These are phyloP conservation scores for Aspergillus ostianus DNA, from an alignment of 495 filamentous ascomycete species.

Conservation along the genomic window DNA sequence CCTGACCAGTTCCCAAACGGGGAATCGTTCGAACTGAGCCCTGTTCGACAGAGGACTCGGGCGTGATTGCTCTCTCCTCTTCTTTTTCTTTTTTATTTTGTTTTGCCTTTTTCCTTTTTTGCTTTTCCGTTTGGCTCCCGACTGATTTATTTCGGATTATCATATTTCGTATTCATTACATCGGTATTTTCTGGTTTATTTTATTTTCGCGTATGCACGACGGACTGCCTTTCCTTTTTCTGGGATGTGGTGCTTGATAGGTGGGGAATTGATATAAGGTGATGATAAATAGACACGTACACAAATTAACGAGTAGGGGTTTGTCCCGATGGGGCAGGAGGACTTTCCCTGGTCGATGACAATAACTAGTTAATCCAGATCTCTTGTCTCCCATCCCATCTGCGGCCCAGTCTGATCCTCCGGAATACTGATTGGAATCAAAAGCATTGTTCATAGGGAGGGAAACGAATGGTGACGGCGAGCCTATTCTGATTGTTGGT, in stretches of 20 bases:
- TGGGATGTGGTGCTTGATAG: not conserved
- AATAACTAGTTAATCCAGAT: too few relatives aligned
- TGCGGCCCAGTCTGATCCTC: too few relatives aligned
- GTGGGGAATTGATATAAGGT: not conserved
- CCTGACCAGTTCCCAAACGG: slow-evolving; percentile 9
- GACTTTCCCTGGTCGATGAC: too few relatives aligned
- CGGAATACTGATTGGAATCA: too few relatives aligned
- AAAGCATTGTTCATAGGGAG: too few relatives aligned
- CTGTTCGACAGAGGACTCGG: not conserved
- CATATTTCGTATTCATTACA: not conserved
- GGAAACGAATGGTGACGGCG: too few relatives aligned
- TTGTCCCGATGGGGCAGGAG: not conserved
- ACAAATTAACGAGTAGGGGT: not conserved
- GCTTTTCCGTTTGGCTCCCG: not conserved
- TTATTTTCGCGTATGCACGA: not conserved
- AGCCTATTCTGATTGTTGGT: too few relatives aligned
- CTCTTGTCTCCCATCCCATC: too few relatives aligned
- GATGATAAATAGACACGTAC: not conserved
- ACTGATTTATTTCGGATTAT: not conserved
- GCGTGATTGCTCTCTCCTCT: not conserved
- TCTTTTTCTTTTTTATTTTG: not conserved
- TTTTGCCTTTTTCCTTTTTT: not conserved
- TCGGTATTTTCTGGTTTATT: not conserved
- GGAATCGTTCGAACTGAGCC: slow-evolving; percentile 7
- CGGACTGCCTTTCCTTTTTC: not conserved